Percentiles rank a stretch among this genome's conserved stretches.
phyloP scores from a whole-genome alignment of 2,329 filamentous ascomycete species.

The Paecilomyces fulvus region DNA sequence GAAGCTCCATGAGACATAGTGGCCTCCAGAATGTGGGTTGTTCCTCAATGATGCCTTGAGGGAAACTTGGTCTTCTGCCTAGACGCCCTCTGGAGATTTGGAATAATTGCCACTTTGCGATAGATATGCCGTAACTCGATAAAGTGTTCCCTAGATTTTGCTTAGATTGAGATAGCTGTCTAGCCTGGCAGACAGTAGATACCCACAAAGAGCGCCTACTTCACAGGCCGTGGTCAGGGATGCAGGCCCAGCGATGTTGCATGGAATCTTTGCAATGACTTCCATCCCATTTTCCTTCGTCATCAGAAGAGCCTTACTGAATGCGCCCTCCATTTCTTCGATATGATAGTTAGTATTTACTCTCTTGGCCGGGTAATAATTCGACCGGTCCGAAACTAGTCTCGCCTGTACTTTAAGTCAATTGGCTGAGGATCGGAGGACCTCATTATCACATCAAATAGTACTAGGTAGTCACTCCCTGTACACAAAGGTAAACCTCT shows the following conservation, averaged over 20 bases:
- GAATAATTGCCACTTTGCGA: not conserved
- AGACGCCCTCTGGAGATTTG: not conserved
- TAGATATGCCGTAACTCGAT: not conserved
- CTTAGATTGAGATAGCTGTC: not conserved
- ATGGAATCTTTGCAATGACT: not conserved
- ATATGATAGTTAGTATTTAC: not conserved
- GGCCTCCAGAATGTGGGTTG: not conserved
- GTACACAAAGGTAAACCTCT: too few species aligned
- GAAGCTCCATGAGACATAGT: not conserved
- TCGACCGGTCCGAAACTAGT: too few species aligned
- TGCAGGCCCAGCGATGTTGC: not conserved
- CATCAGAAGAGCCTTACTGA: not conserved
- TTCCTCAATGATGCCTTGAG: not conserved
- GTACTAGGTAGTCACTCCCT: too few species aligned
- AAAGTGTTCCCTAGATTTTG: not conserved
- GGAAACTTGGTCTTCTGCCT: not conserved
- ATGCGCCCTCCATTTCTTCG: not conserved
- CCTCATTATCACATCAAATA: too few species aligned
- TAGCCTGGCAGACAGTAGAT: not conserved
- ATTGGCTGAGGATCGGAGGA: too few species aligned
- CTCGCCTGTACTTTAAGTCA: too few species aligned
- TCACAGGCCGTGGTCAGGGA: not conserved
- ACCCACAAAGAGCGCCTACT: not conserved
- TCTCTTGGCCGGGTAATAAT: too few species aligned
- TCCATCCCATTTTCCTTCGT: not conserved